Evolutionary conservation across 768 basidiomycete genomes (phyloP), one percentile per base, ranked within the genome.

Genomic region (Leccinum disarticulatum): DNA sequence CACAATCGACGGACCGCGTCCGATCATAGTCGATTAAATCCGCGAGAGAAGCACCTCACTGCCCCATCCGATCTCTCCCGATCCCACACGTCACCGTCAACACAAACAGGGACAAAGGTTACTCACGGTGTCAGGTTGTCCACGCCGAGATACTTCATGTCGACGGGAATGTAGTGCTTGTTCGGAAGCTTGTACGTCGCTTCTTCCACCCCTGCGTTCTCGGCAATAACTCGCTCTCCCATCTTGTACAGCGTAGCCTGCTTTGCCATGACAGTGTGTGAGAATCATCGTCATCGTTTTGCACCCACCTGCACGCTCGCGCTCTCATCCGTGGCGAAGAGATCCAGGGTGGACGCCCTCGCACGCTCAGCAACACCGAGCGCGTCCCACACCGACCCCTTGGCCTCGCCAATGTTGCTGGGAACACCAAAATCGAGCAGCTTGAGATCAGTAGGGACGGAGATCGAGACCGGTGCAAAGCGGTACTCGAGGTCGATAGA

Each of bases 201-300:
- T 3, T 73, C 74, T 47, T 80, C 70, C 13, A 97, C 79, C 2
- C 77, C 77, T 3, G 73, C 71, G 66, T 93, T 88, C 71, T 90
- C 85, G 2, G 74, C 74, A 30, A 97, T 75, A 63, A 98, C 79
- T 2, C 81, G 80, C 62, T 90, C 82, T 0, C 81, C 91, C 86
- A 95, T 95, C 77, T 90, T 91, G 82, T 87, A 95, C 54, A 96
- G 77, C 28, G 95, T 97, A 9, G 95, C 95, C 91, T 97, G 73
- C 31, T 25, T 27, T 35, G 25, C 36, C 28, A 25, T 51, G 54
- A 46, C 58, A 53, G 22, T 31, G 17, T 47, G 53, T 25, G 25
- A 52, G 19, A 51, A 11, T 1, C 28, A 15, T 6, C 38, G 31
- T 7, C 0, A 11, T 15, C 1, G 0, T 15, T 43, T 35, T 0